Percentiles rank a stretch among this genome's conserved stretches.
Conservation (phyloP, 202 grass and related monocot species). For the Cymbopogon flexuosus region DNA sequence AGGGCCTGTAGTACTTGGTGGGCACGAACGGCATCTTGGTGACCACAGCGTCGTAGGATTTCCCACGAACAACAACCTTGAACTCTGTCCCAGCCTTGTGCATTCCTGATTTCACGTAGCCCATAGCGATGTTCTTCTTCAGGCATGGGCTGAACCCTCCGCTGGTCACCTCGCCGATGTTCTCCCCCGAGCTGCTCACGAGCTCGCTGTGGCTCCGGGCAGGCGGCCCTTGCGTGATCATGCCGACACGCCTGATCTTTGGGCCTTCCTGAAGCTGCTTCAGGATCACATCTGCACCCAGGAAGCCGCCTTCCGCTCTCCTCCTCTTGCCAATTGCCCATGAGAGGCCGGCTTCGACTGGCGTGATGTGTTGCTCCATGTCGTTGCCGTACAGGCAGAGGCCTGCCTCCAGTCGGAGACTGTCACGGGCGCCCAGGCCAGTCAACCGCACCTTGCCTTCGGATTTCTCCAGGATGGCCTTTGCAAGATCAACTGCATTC, state of each 20-base stretch:
- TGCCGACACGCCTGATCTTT: constrained; percentile 67
- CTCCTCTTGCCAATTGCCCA: constrained; percentile 58
- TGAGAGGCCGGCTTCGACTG: not conserved
- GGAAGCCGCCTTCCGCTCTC: constrained; percentile 74
- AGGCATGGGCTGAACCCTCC: constrained; percentile 94
- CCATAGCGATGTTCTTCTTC: constrained; percentile 99
- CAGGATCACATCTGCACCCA: constrained; percentile 84
- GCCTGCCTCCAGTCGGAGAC: too few species aligned
- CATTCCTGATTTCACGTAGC: constrained; percentile 80
- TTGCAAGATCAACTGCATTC: too few species aligned
- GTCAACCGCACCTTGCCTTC: too few species aligned
- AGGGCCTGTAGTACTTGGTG: constrained; percentile 86
- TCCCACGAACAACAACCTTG: constrained; percentile 78
- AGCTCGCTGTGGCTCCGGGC: constrained; percentile 81
- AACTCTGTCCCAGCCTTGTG: constrained; percentile 91
- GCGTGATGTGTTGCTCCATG: too few species aligned
- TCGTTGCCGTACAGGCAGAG: too few species aligned
- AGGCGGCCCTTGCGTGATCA: constrained; percentile 74
- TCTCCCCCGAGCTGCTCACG: constrained; percentile 50
- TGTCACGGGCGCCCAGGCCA: too few species aligned
- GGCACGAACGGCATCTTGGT: constrained; percentile 98
- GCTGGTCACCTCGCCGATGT: constrained; percentile 93
- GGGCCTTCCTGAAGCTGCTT: constrained; percentile 93
- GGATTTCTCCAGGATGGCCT: too few species aligned
- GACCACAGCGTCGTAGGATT: constrained; percentile 61